A percentile compares a stretch with the other conserved stretches of the same genome.
Evolutionary conservation across 2,329 filamentous ascomycete species (phyloP).

Genomic region (Sphaerulina musiva): DNA sequence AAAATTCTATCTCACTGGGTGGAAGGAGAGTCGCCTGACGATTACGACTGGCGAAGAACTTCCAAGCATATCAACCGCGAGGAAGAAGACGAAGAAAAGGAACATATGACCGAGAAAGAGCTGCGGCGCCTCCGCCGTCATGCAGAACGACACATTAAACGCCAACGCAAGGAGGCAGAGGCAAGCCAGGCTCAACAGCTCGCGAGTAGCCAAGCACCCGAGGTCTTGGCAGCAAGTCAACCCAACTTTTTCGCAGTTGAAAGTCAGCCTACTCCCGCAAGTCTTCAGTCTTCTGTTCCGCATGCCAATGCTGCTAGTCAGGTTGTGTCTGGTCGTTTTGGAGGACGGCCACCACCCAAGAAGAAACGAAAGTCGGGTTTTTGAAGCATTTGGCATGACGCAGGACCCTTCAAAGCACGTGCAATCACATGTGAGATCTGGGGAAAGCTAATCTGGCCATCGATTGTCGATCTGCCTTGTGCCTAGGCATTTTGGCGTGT

Average conservation of each 20-base stretch:
- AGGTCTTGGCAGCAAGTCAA: constrained; percentile 30
- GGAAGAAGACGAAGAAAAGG: constrained; percentile 28
- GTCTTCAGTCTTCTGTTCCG: constrained; percentile 21
- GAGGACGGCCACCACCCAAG: constrained; percentile 32
- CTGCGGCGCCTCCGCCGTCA: constrained; percentile 34
- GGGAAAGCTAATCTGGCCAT: constrained; percentile 7
- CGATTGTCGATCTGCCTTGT: constrained; percentile 7
- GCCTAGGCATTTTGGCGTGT: constrained; percentile 1
- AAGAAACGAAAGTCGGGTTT: constrained; percentile 40
- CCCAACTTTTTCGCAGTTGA: constrained; percentile 10
- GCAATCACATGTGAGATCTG: constrained; percentile 4
- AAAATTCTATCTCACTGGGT: constrained; percentile 41
- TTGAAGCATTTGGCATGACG: constrained; percentile 16
- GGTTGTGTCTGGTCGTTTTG: constrained; percentile 29
- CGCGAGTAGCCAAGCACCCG: constrained; percentile 29
- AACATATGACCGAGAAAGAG: constrained; percentile 36
- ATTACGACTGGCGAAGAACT: constrained; percentile 39
- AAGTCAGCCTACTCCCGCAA: constrained; percentile 15
- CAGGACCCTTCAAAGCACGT: neutral
- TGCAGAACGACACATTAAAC: constrained; percentile 37
- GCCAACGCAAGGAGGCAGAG: constrained; percentile 37
- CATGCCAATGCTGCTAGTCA: constrained; percentile 29
- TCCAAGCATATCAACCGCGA: constrained; percentile 25
- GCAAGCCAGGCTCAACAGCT: constrained; percentile 23
- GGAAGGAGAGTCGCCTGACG: constrained; percentile 33